phyloP scores from a whole-genome alignment of 495 filamentous ascomycete genomes.

The Aspergillus wentii region DNA sequence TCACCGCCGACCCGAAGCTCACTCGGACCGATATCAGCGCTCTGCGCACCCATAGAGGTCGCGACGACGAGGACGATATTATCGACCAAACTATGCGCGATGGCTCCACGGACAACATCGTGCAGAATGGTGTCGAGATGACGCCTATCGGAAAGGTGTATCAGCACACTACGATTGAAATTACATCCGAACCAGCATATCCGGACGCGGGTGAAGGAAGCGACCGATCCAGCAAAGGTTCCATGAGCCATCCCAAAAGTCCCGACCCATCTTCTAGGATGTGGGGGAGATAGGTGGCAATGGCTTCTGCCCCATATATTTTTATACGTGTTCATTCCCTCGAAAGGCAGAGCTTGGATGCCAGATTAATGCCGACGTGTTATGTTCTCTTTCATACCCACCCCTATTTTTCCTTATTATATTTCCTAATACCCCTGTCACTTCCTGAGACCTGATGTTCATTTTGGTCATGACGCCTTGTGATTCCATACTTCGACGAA shows the following conservation, averaged over 20 bases:
- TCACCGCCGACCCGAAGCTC: conserved; percentile 27
- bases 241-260: conserved; percentile 9
- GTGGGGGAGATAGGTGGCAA: conserved; percentile 23
- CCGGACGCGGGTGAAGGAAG: conserved; percentile 17
- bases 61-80: conserved; percentile 14
- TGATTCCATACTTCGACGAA: too few relatives aligned
- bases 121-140: conserved; percentile 29
- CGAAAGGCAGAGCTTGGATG: too few relatives aligned
- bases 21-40: conserved; percentile 18
- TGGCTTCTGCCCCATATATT: too few relatives aligned
- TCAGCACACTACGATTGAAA: conserved; percentile 42
- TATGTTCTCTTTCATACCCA: neutral
- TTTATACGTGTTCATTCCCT: too few relatives aligned
- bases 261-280: conserved; percentile 12
- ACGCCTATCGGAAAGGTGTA: conserved; percentile 37
- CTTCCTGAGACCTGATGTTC: too few relatives aligned
- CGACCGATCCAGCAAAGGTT: conserved; percentile 31
- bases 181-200: conserved; percentile 37
- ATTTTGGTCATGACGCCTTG: too few relatives aligned
- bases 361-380: conserved; percentile 19
- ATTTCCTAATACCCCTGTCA: neutral
- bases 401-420: neutral
- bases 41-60: conserved; percentile 16
- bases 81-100: conserved; percentile 16
- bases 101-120: conserved; percentile 37